Evolutionary conservation across 139 green algal species (phyloP).

Genomic region (Asterochloris erici): DNA sequence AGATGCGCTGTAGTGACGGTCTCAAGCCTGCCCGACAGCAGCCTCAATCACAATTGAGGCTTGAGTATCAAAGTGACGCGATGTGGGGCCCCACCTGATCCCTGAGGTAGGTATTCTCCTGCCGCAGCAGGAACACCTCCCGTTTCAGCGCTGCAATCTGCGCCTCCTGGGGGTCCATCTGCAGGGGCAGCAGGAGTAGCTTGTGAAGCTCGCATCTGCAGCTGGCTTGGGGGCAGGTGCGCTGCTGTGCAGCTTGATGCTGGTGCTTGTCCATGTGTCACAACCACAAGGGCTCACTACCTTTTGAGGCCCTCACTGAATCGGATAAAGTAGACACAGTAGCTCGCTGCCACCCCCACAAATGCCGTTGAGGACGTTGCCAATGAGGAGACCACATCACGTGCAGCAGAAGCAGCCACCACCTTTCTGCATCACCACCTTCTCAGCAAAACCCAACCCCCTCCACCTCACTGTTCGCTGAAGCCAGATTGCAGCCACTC

Average conservation of each 20-base stretch:
- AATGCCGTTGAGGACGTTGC: background rate
- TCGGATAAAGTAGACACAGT: background rate
- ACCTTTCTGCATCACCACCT: background rate
- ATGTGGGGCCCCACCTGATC: constrained; percentile 25
- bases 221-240: background rate
- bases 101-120: constrained; percentile 48
- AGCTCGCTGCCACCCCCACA: too few species aligned
- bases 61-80: background rate
- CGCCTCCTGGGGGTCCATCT: constrained; percentile 48
- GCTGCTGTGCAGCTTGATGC: background rate
- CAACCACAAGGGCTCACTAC: background rate
- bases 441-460: background rate
- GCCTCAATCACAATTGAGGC: background rate
- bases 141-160: constrained; percentile 53
- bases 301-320: background rate
- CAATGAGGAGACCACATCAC: background rate
- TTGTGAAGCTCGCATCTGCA: background rate
- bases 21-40: background rate
- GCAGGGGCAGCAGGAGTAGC: background rate
- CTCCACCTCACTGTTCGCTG: background rate
- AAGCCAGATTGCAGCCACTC: background rate
- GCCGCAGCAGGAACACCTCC: constrained; percentile 75
- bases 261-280: background rate
- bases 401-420: background rate
- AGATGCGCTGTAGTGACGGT: background rate